Evolutionary conservation across 2,329 filamentous ascomycete genomes (phyloP).

Genomic region (Cladosporium sp.): DNA sequence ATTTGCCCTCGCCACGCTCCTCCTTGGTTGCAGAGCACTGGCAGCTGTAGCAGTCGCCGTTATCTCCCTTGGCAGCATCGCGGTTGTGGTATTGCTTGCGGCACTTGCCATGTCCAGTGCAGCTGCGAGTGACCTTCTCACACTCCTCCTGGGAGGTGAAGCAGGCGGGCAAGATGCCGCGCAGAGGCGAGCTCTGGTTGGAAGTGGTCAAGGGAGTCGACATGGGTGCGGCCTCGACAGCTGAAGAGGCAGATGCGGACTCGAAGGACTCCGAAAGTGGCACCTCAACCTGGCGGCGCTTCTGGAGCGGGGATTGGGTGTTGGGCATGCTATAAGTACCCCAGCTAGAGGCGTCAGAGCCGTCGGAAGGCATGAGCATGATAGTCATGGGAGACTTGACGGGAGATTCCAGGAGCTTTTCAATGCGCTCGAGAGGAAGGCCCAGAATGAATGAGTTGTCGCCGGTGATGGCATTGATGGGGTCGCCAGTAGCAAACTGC

Average conservation of each 20-base stretch:
- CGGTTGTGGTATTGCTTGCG: slow-evolving; percentile 57
- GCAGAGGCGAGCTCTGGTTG: slow-evolving; percentile 36
- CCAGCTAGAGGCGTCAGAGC: slow-evolving; percentile 20
- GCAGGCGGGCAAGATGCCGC: slow-evolving; percentile 65
- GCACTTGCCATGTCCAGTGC: slow-evolving; percentile 79
- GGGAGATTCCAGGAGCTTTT: neutral
- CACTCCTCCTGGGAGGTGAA: slow-evolving; percentile 69
- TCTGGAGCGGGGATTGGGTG: slow-evolving; percentile 21
- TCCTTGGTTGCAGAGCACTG: slow-evolving; percentile 61
- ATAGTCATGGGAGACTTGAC: slow-evolving; percentile 19
- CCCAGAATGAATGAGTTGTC: slow-evolving; percentile 20
- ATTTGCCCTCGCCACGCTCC: slow-evolving; percentile 45
- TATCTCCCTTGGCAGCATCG: slow-evolving; percentile 27
- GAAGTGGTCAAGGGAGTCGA: slow-evolving; percentile 12
- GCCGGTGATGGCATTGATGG: slow-evolving; percentile 4
- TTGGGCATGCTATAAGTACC: slow-evolving; percentile 30
- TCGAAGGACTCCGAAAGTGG: slow-evolving; percentile 14
- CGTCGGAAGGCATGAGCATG: slow-evolving; percentile 19
- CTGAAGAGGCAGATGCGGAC: neutral
- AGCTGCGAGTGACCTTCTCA: slow-evolving; percentile 66
- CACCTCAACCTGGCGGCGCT: slow-evolving; percentile 25
- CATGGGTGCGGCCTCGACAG: slow-evolving; percentile 8
- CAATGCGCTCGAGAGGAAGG: slow-evolving; percentile 17
- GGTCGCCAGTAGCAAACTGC: neutral
- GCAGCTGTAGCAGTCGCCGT: slow-evolving; percentile 69